Conservation (phyloP, 2,329 filamentous ascomycete species). For the Clarireedia monteithiana region DNA sequence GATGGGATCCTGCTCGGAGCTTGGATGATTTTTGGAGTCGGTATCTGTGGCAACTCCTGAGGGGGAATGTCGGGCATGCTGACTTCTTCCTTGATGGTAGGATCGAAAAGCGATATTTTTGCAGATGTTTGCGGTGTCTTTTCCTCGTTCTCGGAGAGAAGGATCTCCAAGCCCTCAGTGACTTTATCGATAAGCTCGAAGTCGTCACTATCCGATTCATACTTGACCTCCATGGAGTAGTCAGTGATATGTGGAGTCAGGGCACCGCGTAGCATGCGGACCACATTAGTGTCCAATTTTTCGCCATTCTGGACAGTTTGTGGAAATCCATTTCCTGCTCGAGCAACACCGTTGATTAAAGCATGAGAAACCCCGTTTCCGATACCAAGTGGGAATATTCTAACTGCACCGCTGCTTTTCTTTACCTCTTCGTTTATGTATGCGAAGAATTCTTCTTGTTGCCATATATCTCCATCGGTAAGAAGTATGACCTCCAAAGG, state of each 20-base stretch:
- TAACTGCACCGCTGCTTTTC: slow-evolving; percentile 36
- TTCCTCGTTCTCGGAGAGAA: slow-evolving; percentile 12
- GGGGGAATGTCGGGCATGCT: neutral
- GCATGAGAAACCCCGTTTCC: slow-evolving; percentile 42
- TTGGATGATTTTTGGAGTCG: slow-evolving; percentile 52
- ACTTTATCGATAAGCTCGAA: slow-evolving; percentile 57
- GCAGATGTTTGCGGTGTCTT: neutral
- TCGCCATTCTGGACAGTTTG: slow-evolving; percentile 56
- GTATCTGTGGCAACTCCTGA: slow-evolving; percentile 39
- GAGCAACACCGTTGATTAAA: slow-evolving; percentile 46
- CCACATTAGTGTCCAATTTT: slow-evolving; percentile 59
- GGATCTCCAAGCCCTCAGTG: slow-evolving; percentile 38
- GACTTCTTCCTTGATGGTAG: neutral
- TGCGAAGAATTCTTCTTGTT: slow-evolving; percentile 35
- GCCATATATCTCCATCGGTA: slow-evolving; percentile 50
- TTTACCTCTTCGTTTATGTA: slow-evolving; percentile 37
- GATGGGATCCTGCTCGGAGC: slow-evolving; percentile 55
- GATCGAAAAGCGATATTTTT: slow-evolving; percentile 51
- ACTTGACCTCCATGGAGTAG: slow-evolving; percentile 57
- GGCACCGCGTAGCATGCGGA: slow-evolving; percentile 67
- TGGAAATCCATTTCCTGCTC: slow-evolving; percentile 48
- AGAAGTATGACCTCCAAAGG: slow-evolving; percentile 47
- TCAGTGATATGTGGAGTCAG: slow-evolving; percentile 58
- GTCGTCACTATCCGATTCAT: slow-evolving; percentile 41
- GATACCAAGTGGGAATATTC: slow-evolving; percentile 49